Percentiles rank a stretch among this genome's conserved stretches.
These are phyloP conservation scores for Rheum nobile DNA, from an alignment of 148 eudicot genomes.

Conservation along the genomic window DNA sequence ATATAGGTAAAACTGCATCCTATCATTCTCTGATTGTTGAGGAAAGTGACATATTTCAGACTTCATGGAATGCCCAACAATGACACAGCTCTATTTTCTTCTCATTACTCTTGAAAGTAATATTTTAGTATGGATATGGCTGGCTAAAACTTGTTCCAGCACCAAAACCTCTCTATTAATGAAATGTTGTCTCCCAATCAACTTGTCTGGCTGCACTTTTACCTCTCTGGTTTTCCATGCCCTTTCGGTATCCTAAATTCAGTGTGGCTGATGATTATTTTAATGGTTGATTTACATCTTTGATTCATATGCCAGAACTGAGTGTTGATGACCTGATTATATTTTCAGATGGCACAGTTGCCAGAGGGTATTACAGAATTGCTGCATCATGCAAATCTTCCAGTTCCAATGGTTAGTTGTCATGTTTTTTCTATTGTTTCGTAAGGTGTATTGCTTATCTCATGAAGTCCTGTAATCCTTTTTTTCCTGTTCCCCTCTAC, in stretches of 20 bases:
- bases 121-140: background rate
- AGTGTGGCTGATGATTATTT: background rate
- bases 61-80: background rate
- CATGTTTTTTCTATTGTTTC: background rate
- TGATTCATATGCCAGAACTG: background rate
- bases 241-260: background rate
- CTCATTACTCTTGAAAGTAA: no score
- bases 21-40: background rate
- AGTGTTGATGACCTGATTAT: slow-evolving; percentile 1
- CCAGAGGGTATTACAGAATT: slow-evolving; percentile 88
- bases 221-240: background rate
- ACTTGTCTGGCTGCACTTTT: background rate
- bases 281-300: background rate
- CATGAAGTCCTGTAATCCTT: background rate
- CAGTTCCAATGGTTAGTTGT: slow-evolving; percentile 69
- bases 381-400: slow-evolving; percentile 65
- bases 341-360: slow-evolving; percentile 80
- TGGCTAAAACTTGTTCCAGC: background rate
- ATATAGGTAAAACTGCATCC: background rate
- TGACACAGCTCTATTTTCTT: no score
- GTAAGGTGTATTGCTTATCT: background rate
- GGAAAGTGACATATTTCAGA: background rate
- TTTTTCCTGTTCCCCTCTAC: background rate
- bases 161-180: background rate
- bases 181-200: background rate